Conservation (phyloP, 1,284 basidiomycete genomes). For the Marasmius tenuissimus region DNA sequence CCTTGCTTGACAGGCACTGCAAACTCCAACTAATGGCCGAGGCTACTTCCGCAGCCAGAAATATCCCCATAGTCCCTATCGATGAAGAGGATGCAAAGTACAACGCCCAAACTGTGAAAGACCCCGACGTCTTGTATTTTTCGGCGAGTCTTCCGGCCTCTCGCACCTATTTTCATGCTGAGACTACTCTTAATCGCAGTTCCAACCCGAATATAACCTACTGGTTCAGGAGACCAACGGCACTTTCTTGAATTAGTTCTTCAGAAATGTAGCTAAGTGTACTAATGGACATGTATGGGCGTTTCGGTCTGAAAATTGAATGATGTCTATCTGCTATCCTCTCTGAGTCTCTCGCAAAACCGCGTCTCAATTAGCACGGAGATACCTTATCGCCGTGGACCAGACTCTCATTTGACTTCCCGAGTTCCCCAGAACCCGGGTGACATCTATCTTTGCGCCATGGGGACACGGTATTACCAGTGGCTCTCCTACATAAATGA, state of each 20-base stretch:
- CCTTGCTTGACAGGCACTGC: conserved; percentile 32
- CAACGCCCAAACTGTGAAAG: conserved; percentile 18
- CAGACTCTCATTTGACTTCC: too few relatives aligned
- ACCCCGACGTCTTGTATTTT: conserved; percentile 19
- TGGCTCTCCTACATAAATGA: too few relatives aligned
- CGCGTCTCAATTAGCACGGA: too few relatives aligned
- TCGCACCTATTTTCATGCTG: background rate
- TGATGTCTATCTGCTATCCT: too few relatives aligned
- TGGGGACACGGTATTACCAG: too few relatives aligned
- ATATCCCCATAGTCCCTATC: conserved; percentile 26
- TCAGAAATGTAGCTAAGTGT: background rate
- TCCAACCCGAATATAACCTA: conserved; percentile 25
- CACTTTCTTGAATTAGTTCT: conserved; percentile 21
- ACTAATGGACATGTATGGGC: too few relatives aligned
- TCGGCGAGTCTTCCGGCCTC: conserved; percentile 15
- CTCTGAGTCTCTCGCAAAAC: too few relatives aligned
- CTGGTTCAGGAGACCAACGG: conserved; percentile 26
- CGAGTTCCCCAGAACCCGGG: too few relatives aligned
- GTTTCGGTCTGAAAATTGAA: too few relatives aligned
- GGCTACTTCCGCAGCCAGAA: conserved; percentile 32
- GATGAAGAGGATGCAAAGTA: conserved; percentile 22
- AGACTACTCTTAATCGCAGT: conserved; percentile 9
- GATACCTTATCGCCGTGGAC: too few relatives aligned
- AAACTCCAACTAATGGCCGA: conserved; percentile 48
- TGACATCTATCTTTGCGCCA: too few relatives aligned